phyloP scores from a whole-genome alignment of 805 yeast species.

The Ogataea neopini region DNA sequence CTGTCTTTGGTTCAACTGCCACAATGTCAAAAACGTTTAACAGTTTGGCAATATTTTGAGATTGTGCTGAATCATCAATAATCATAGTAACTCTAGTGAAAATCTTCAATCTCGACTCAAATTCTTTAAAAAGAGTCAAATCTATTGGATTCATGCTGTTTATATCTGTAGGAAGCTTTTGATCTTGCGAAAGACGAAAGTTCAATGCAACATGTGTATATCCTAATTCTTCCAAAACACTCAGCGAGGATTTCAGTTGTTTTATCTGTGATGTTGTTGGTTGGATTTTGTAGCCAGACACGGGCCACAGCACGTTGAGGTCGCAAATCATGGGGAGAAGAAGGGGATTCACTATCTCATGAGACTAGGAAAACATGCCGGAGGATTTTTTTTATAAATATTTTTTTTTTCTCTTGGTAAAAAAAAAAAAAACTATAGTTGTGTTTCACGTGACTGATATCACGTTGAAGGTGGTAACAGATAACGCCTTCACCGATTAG shows the following conservation, averaged over 20 bases:
- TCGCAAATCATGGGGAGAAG: conserved; percentile 58
- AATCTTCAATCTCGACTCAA: conserved; percentile 42
- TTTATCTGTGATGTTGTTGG: conserved; percentile 45
- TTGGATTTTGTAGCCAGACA: conserved; percentile 43
- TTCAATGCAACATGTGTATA: conserved; percentile 80
- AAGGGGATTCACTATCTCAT: background rate
- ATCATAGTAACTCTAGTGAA: conserved; percentile 75
- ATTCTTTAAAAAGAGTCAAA: conserved; percentile 36
- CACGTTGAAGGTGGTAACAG: background rate
- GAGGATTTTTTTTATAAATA: too few species aligned
- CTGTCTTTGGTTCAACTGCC: conserved; percentile 79
- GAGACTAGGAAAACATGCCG: background rate
- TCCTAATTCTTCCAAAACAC: conserved; percentile 59
- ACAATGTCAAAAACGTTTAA: conserved; percentile 66
- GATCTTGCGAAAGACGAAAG: conserved; percentile 45
- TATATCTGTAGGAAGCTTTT: conserved; percentile 51
- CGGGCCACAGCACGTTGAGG: conserved; percentile 76
- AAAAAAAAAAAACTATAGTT: background rate
- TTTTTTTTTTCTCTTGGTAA: too few species aligned
- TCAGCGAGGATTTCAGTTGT: conserved; percentile 49
- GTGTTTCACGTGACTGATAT: background rate
- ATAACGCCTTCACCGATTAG: conserved; percentile 2
- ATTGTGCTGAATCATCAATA: conserved; percentile 75
- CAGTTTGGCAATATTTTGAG: conserved; percentile 56
- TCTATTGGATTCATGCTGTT: conserved; percentile 45